A percentile compares a stretch with the other conserved stretches of the same genome.
phyloP scores from a whole-genome alignment of 2,329 filamentous ascomycete genomes.

The Cordyceps cateniannulata region DNA sequence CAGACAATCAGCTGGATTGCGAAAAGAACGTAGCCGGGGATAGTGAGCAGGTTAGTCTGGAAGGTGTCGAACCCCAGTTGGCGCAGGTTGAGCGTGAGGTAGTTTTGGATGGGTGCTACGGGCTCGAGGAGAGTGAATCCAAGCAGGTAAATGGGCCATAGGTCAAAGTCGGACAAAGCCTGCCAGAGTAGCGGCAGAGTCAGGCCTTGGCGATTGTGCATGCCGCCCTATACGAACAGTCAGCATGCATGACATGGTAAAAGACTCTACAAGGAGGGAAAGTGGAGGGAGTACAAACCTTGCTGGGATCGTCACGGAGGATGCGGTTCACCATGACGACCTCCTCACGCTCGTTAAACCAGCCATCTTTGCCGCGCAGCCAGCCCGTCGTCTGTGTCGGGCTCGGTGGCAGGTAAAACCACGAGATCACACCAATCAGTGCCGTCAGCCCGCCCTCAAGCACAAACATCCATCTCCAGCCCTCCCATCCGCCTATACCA shows the following conservation, averaged over 20 bases:
- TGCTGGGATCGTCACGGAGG: slow-evolving; percentile 52
- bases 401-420: slow-evolving; percentile 47
- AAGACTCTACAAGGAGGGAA: too few relatives aligned
- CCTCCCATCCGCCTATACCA: slow-evolving; percentile 27
- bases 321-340: slow-evolving; percentile 55
- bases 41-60: slow-evolving; percentile 55
- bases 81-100: slow-evolving; percentile 53
- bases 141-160: slow-evolving; percentile 45
- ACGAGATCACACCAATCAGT: slow-evolving; percentile 45
- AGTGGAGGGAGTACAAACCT: slow-evolving; percentile 19
- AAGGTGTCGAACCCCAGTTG: slow-evolving; percentile 54
- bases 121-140: slow-evolving; percentile 45
- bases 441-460: slow-evolving; percentile 43
- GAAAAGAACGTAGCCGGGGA: slow-evolving; percentile 43
- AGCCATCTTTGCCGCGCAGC: slow-evolving; percentile 46
- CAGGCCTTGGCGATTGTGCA: slow-evolving; percentile 55
- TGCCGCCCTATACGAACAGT: slow-evolving; percentile 31
- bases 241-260: not conserved
- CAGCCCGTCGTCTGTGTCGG: slow-evolving; percentile 44
- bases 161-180: slow-evolving; percentile 43
- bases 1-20: slow-evolving; percentile 31
- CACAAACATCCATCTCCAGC: slow-evolving; percentile 48
- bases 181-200: slow-evolving; percentile 44
- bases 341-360: slow-evolving; percentile 56
- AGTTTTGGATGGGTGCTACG: slow-evolving; percentile 39